phyloP scores from a whole-genome alignment of 2,329 filamentous ascomycete genomes.

The Claviceps spartinae region DNA sequence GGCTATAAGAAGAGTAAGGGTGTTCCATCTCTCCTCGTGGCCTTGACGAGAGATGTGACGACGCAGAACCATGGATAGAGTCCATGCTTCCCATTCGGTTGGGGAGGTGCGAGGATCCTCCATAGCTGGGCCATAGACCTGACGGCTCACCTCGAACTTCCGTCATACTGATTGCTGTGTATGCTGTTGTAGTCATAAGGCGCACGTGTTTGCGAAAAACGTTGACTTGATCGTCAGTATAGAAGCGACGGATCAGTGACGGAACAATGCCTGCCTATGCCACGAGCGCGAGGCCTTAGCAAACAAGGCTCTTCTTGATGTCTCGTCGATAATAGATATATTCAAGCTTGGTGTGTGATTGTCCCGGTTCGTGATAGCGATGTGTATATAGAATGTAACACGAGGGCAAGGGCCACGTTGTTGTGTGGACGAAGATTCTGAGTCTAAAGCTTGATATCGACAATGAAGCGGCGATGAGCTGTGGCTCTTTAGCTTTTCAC shows the following conservation, averaged over 20 bases:
- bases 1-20: constrained; percentile 36
- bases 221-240: neutral
- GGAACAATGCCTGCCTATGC: neutral
- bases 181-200: constrained; percentile 46
- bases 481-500: constrained; percentile 3
- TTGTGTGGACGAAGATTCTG: neutral
- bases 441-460: neutral
- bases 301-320: neutral
- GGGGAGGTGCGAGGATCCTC: constrained; percentile 38
- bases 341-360: too few relatives aligned
- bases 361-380: neutral
- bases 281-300: neutral
- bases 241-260: neutral
- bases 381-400: neutral
- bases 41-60: constrained; percentile 26
- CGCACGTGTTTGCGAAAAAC: constrained; percentile 25
- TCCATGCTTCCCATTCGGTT: constrained; percentile 39
- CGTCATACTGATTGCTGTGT: constrained; percentile 45
- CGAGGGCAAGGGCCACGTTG: neutral
- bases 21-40: constrained; percentile 37
- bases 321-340: neutral
- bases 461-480: constrained; percentile 1
- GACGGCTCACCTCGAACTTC: constrained; percentile 46
- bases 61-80: constrained; percentile 30
- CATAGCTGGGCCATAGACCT: constrained; percentile 46